Base-by-base conservation (phyloP, 192 early-diverging fungal species). In the Backusella morwellensis region DNA sequence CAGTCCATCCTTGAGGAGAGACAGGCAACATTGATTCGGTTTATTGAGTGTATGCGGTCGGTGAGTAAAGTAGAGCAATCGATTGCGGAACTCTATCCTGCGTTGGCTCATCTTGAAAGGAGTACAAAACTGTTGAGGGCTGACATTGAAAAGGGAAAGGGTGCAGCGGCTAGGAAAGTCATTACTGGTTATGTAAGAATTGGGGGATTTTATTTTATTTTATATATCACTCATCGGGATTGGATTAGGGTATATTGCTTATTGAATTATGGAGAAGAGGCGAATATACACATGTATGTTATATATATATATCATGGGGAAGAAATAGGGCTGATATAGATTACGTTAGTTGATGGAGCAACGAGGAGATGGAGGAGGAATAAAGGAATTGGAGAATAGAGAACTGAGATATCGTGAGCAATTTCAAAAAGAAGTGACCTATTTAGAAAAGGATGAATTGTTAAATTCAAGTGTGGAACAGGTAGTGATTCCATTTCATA, bases 181-280 rank as follows among this genome's bases (percentile, higher is more conserved):
- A 72, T 72, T 44, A 41, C 26, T 50, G 70, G 70, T 32, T 72
- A 72, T 72, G 70, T 72, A 72, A 72, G 23, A 12, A 14, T 14
- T 17, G 5, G 15, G 15, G 15, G 4, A 1, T 44, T 44, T 4
- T 8, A 32, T 1, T 44, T 17, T 44, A 4, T 44, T 44, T 44
- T 14, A 44, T 68, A 36, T 38, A 32, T 32, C 32, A 32, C 35
- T 68, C 6, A 35, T 68, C 2, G 6, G 38, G 38, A 12, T 40
- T 68, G 11, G 17, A 14, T 32, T 50, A 72, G 70, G 70, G 70
- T 19, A 19, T 72, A 17, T 47, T 72, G 5, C 29, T 72, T 32
- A 72, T 72, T 40, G 70, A 72, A 44, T 35, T 50, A 72, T 72
- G 70, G 70, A 36, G 70, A 44, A 72, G 70, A 72, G 40, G 42